Conservation (phyloP, 345 rosid genomes). For the Firmiana major region DNA sequence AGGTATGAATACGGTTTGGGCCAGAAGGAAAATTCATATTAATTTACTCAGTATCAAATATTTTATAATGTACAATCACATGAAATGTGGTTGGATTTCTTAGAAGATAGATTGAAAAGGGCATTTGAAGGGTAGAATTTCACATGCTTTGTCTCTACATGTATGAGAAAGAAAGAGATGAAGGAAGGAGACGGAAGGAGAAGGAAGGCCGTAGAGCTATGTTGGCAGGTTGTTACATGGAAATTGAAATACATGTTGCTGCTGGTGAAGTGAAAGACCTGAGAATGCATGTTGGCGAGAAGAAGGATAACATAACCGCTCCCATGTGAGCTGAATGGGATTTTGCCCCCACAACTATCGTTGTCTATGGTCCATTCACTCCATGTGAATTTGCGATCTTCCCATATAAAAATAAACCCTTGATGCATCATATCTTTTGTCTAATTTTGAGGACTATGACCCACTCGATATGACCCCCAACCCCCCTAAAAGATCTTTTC, state of each 20-base stretch:
- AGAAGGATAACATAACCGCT: slow-evolving; percentile 5
- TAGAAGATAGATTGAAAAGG: slow-evolving; percentile 6
- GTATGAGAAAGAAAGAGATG: too few relatives aligned
- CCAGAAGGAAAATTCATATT: not conserved
- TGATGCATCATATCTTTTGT: slow-evolving; percentile 12
- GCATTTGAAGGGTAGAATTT: not conserved
- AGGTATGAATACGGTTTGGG: not conserved
- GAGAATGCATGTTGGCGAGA: slow-evolving; percentile 15
- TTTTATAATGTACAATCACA: not conserved
- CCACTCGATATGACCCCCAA: slow-evolving; percentile 17
- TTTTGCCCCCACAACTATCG: slow-evolving; percentile 19
- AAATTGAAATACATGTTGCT: not conserved
- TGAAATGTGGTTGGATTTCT: not conserved
- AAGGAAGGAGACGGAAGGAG: not conserved
- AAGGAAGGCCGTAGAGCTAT: not conserved
- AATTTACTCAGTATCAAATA: not conserved
- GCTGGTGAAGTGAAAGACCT: not conserved
- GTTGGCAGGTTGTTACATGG: not conserved
- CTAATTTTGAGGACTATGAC: slow-evolving; percentile 17
- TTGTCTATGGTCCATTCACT: slow-evolving; percentile 4
- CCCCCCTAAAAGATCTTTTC: not conserved
- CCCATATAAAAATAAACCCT: not conserved
- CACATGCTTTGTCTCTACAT: slow-evolving; percentile 10
- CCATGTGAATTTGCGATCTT: slow-evolving; percentile 11
- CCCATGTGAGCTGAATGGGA: slow-evolving; percentile 20